Percentiles rank a stretch among this genome's conserved stretches.
phyloP scores from a whole-genome alignment of 139 green algal species.

The Zygnema cylindricum region DNA sequence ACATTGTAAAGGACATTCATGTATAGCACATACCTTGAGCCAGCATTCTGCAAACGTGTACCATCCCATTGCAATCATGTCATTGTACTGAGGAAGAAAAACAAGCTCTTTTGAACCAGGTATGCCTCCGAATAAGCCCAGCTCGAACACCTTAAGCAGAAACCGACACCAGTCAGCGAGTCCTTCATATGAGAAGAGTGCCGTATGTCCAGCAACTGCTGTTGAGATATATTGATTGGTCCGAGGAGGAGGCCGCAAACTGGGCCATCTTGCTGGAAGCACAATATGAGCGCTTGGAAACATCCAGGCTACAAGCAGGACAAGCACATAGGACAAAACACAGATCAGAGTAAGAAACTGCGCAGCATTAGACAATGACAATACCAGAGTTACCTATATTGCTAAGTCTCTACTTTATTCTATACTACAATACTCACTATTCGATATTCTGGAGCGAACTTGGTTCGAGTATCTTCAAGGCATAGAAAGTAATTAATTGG shows the following conservation, averaged over 20 bases:
- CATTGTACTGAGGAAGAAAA: conserved; percentile 31
- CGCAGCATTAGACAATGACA: no score
- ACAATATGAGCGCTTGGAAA: conserved; percentile 29
- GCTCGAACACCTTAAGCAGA: conserved; percentile 13
- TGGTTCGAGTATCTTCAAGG: no score
- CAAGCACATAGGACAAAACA: no score
- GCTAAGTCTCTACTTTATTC: no score
- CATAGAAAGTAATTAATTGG: no score
- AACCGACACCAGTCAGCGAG: conserved; percentile 42
- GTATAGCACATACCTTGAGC: conserved; percentile 9
- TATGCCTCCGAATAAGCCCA: neutral
- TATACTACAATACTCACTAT: no score
- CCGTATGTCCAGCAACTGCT: conserved; percentile 19
- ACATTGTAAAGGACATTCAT: neutral
- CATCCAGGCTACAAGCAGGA: conserved; percentile 7
- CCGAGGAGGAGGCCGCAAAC: conserved; percentile 13
- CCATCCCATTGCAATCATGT: conserved; percentile 42
- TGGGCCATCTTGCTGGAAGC: conserved; percentile 39
- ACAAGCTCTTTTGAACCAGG: conserved; percentile 2
- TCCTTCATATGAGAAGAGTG: conserved; percentile 29
- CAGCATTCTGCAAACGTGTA: conserved; percentile 40
- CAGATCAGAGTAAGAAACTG: no score
- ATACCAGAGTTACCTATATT: no score
- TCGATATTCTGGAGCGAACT: no score
- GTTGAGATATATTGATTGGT: conserved; percentile 30